Conservation (phyloP, 2,329 filamentous ascomycete species). For the Colletotrichum caudatum region DNA sequence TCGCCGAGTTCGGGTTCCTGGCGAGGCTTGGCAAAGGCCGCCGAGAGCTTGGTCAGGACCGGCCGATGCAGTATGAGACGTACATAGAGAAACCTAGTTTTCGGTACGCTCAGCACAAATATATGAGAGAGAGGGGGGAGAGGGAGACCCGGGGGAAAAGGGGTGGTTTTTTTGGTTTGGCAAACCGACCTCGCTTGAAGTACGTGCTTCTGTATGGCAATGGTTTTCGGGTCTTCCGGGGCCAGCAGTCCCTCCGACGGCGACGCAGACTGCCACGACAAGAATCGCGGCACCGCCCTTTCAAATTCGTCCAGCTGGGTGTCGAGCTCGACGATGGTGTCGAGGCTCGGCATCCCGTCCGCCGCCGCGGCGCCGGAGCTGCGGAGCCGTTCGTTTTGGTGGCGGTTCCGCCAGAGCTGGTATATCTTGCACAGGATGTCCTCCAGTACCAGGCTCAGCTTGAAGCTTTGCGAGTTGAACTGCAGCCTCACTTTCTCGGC, state of each 20-base stretch:
- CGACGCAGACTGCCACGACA: neutral
- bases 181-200: slow-evolving; percentile 7
- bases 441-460: slow-evolving; percentile 43
- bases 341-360: slow-evolving; percentile 1
- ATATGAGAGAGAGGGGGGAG: neutral
- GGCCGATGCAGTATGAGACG: slow-evolving; percentile 40
- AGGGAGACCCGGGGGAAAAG: too few relatives aligned
- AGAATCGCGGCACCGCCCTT: neutral
- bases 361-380: neutral
- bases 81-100: neutral
- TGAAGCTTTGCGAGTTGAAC: slow-evolving; percentile 43
- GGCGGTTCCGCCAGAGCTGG: slow-evolving; percentile 33
- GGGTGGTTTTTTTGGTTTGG: too few relatives aligned
- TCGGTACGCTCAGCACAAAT: neutral
- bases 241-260: neutral
- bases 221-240: neutral
- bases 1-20: neutral
- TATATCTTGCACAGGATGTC: slow-evolving; percentile 52
- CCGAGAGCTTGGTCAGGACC: slow-evolving; percentile 45
- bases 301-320: slow-evolving; percentile 1
- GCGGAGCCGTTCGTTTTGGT: neutral
- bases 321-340: slow-evolving; percentile 15
- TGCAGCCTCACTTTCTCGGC: neutral
- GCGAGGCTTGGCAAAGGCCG: slow-evolving; percentile 10
- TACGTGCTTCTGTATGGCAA: slow-evolving; percentile 10